phyloP scores from a whole-genome alignment of 208 protist species.

The Leishmania major region DNA sequence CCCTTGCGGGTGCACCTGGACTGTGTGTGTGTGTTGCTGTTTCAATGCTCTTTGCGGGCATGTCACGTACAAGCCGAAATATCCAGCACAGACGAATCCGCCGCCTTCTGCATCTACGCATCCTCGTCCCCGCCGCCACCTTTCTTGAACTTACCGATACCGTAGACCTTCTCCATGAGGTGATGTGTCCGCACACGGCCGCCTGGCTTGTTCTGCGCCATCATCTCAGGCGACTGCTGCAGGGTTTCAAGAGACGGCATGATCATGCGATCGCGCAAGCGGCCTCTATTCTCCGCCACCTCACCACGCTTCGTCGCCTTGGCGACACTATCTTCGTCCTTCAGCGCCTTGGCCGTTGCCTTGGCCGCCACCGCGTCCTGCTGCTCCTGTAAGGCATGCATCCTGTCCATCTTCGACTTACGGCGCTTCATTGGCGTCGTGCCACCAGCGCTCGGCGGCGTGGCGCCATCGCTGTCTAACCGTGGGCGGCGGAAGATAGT shows the following conservation, averaged over 20 bases:
- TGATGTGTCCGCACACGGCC: constrained; percentile 44
- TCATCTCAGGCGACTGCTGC: constrained; percentile 55
- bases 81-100: not conserved
- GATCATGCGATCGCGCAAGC: constrained; percentile 58
- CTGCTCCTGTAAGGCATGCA: constrained; percentile 78
- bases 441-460: constrained; percentile 12
- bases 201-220: constrained; percentile 38
- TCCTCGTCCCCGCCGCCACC: constrained; percentile 51
- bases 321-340: constrained; percentile 28
- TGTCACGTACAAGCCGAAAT: not conserved
- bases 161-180: constrained; percentile 61
- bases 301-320: constrained; percentile 58
- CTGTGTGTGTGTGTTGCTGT: not conserved
- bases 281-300: constrained; percentile 35
- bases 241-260: constrained; percentile 68
- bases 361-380: constrained; percentile 65
- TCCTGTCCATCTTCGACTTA: constrained; percentile 66
- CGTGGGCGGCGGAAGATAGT: constrained; percentile 74
- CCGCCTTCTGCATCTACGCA: constrained; percentile 24
- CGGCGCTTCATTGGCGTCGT: constrained; percentile 52
- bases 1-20: not conserved
- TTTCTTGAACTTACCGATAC: constrained; percentile 75
- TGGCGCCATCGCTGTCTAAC: constrained; percentile 33
- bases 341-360: constrained; percentile 32
- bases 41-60: not conserved